Conservation (phyloP, 2,329 filamentous ascomycete genomes). For the Cryoendolithus antarcticus region DNA sequence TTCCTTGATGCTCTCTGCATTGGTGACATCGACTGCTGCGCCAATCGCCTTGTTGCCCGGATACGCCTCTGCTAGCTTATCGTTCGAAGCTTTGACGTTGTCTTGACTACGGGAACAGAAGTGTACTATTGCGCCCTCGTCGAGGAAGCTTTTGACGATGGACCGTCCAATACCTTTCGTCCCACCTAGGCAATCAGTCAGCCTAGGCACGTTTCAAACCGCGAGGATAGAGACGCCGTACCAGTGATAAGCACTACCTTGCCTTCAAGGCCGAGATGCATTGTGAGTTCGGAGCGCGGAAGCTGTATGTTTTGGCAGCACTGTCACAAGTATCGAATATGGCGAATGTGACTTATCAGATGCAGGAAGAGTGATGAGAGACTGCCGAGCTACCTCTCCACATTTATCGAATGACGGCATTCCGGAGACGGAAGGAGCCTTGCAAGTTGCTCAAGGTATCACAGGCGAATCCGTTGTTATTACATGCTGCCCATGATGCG, state of each 20-base stretch:
- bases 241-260: conserved; percentile 26
- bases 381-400: too few species aligned
- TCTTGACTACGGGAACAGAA: conserved; percentile 18
- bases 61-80: conserved; percentile 9
- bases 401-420: too few species aligned
- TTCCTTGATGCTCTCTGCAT: conserved; percentile 7
- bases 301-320: too few species aligned
- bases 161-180: conserved; percentile 21
- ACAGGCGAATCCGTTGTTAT: too few species aligned
- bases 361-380: too few species aligned
- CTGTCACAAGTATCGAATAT: too few species aligned
- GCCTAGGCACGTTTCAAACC: not conserved
- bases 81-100: conserved; percentile 12
- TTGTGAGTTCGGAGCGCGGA: conserved; percentile 6
- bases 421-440: too few species aligned
- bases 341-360: too few species aligned
- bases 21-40: conserved; percentile 16
- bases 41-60: conserved; percentile 12
- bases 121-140: conserved; percentile 21
- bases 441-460: conserved; percentile 36
- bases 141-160: conserved; percentile 17
- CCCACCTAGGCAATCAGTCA: conserved; percentile 13
- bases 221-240: conserved; percentile 3
- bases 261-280: conserved; percentile 24
- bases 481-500: too few species aligned